Evolutionary conservation across 1,284 basidiomycete genomes (phyloP), one percentile per base, ranked within the genome.

Genomic region (Microbotryum violaceum): DNA sequence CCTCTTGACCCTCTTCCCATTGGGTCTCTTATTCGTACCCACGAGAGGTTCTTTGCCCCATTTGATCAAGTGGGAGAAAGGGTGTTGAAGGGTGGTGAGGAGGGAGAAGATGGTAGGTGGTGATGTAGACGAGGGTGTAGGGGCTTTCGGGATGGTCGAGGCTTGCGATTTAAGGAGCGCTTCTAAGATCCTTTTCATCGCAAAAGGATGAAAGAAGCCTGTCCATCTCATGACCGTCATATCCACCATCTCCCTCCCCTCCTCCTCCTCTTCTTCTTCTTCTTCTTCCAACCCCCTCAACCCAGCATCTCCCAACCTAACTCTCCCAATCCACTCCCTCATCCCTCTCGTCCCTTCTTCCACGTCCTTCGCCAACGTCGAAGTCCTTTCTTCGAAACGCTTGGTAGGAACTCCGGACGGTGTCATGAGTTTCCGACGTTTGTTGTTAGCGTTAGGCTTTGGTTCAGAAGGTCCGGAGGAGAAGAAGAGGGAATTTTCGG

Each of bases 1-100:
- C 18, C 66, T 53, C 37, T 65, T 65, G 29, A 58, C 58, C 56
- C 63, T 68, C 49, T 59, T 61, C 29, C 66, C 66, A 48, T 65
- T 65, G 27, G 61, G 59, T 20, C 54, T 54, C 48, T 57, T 54
- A 12, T 47, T 55, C 8, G 66, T 68, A 0, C 59, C 61, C 4
- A 63, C 59, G 20, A 63, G 54, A 7, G 61, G 61, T 9, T 44
- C 29, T 16, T 29, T 18, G 2, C 42, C 45, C 4, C 37, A 42
- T 42, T 53, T 46, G 2, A 59, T 61, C 8, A 57, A 52, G 46
- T 68, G 66, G 12, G 61, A 65, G 52, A 68, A 49, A 9, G 66
- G 63, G 4, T 63, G 46, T 29, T 65, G 58, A 2, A 61, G 45
- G 21, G 64, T 58, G 4, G 63, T 54, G 9, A 21, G 44, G 23